These are phyloP conservation scores for Termitomyces sp. DNA, from an alignment of 768 basidiomycete species.

Conservation along the genomic window DNA sequence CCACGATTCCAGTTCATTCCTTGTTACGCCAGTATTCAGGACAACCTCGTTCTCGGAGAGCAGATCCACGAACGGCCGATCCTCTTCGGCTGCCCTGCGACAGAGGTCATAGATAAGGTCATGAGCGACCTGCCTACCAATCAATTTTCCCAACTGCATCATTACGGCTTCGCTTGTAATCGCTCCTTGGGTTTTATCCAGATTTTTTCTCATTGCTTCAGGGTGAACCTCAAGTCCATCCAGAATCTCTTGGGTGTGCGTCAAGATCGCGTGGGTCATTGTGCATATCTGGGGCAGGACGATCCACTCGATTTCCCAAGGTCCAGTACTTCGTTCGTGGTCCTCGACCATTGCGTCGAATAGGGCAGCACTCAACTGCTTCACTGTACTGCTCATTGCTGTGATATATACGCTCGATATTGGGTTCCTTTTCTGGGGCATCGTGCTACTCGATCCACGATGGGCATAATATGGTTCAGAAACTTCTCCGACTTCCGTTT, in stretches of 20 bases:
- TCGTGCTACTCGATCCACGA: slow-evolving; percentile 43
- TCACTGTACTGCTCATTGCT: slow-evolving; percentile 35
- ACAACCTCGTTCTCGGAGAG: slow-evolving; percentile 25
- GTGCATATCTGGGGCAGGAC: slow-evolving; percentile 39
- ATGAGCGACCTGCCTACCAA: slow-evolving; percentile 42
- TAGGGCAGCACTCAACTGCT: slow-evolving; percentile 31
- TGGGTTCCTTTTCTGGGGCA: slow-evolving; percentile 48
- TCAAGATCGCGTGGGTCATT: slow-evolving; percentile 33
- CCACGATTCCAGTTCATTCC: slow-evolving; percentile 22
- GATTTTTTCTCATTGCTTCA: slow-evolving; percentile 34
- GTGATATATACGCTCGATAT: slow-evolving; percentile 41
- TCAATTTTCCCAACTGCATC: slow-evolving; percentile 37
- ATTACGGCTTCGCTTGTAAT: slow-evolving; percentile 43
- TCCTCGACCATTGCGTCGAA: slow-evolving; percentile 46
- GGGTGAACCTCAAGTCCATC: slow-evolving; percentile 36
- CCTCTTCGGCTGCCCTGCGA: slow-evolving; percentile 20
- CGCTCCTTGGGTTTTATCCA: slow-evolving; percentile 32
- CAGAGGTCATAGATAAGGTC: slow-evolving; percentile 41
- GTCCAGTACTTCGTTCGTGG: slow-evolving; percentile 43
- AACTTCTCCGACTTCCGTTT: slow-evolving; percentile 41
- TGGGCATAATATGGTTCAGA: slow-evolving; percentile 39
- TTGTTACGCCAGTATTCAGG: slow-evolving; percentile 19
- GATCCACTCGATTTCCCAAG: slow-evolving; percentile 50
- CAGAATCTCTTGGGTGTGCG: slow-evolving; percentile 30
- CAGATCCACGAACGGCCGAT: slow-evolving; percentile 26